These are phyloP conservation scores for Myxozyma neglecta DNA, from an alignment of 805 yeast species.

Conservation along the genomic window DNA sequence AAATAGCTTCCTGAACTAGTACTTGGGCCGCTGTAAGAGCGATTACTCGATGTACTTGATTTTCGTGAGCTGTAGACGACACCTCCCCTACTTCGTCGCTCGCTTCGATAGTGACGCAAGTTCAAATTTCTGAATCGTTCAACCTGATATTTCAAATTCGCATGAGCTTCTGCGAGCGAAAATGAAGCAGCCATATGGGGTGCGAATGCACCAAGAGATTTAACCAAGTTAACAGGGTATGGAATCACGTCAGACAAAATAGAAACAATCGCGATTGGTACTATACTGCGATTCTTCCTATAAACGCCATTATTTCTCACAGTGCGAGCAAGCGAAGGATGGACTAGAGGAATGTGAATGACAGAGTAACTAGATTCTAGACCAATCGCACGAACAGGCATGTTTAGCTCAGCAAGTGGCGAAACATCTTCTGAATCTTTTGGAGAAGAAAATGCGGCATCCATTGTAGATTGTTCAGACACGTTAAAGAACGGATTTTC, in stretches of 20 bases:
- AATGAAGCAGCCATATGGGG: conserved; percentile 39
- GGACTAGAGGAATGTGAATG: conserved; percentile 38
- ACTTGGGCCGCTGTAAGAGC: not conserved
- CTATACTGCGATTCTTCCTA: conserved; percentile 18
- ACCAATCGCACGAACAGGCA: conserved; percentile 39
- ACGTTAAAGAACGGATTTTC: conserved; percentile 37
- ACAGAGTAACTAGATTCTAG: conserved; percentile 38
- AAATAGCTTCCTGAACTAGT: conserved; percentile 11
- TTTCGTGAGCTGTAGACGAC: conserved; percentile 5
- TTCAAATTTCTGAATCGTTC: conserved; percentile 14
- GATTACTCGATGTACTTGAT: conserved; percentile 6
- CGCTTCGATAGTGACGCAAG: not conserved
- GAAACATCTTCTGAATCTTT: conserved; percentile 8
- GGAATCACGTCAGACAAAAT: conserved; percentile 39
- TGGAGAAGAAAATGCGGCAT: conserved; percentile 34
- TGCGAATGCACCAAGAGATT: conserved; percentile 32
- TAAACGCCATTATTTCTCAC: not conserved
- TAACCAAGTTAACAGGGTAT: conserved; percentile 35
- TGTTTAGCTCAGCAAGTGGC: conserved; percentile 4
- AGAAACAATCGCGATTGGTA: conserved; percentile 40
- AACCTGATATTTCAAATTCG: conserved; percentile 34
- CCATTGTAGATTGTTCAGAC: conserved; percentile 16
- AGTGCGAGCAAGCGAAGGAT: conserved; percentile 30
- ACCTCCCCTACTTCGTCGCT: not conserved
- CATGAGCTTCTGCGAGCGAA: conserved; percentile 36